Evolutionary conservation across 2,329 filamentous ascomycete species (phyloP).

Genomic region (Apiospora saccharicola): DNA sequence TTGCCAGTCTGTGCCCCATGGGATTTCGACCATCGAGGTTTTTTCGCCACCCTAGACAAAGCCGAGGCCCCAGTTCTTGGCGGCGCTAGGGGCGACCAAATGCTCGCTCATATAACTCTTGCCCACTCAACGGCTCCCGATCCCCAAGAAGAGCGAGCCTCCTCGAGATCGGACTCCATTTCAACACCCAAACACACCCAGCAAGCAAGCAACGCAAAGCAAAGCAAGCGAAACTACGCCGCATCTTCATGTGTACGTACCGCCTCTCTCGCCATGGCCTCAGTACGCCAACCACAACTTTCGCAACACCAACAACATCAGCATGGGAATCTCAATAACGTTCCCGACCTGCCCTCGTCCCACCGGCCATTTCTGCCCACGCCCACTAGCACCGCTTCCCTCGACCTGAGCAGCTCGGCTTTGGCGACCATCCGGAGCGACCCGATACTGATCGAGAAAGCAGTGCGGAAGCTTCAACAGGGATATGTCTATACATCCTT

Average conservation of each 20-base stretch:
- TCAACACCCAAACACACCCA: not conserved
- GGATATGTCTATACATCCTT: not conserved
- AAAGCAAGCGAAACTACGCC: not conserved
- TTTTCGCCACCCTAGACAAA: not conserved
- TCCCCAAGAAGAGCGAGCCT: not conserved
- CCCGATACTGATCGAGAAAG: not conserved
- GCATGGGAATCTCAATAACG: not conserved
- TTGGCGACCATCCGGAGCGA: not conserved
- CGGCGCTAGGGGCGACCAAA: too few species aligned
- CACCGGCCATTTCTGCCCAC: not conserved
- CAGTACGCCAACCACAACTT: not conserved
- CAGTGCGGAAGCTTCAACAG: not conserved
- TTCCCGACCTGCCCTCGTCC: not conserved
- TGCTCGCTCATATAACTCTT: not conserved
- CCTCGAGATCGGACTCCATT: constrained; percentile 3
- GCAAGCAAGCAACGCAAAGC: not conserved
- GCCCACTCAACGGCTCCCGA: not conserved
- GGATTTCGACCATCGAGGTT: too few species aligned
- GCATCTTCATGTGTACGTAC: not conserved
- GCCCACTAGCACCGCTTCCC: too few species aligned
- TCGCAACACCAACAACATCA: not conserved
- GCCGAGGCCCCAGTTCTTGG: too few species aligned
- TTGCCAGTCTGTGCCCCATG: too few species aligned
- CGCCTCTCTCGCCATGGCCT: not conserved
- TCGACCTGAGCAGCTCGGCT: too few species aligned